phyloP scores from a whole-genome alignment of 2,329 filamentous ascomycete genomes.

The Nigrospora oryzae region DNA sequence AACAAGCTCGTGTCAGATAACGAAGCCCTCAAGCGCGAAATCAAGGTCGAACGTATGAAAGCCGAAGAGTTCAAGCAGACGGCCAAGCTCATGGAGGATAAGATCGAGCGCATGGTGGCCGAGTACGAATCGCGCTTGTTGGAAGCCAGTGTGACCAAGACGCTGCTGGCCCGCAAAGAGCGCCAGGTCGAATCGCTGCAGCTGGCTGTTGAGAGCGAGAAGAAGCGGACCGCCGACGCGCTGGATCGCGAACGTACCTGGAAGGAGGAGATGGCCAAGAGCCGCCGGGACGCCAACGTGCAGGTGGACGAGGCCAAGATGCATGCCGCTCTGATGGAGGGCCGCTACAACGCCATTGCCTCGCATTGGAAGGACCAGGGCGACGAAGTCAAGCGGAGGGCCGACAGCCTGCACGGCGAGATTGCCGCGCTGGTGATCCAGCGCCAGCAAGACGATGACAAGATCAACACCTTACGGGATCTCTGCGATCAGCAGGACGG shows the following conservation, averaged over 20 bases:
- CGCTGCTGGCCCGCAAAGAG: conserved; percentile 63
- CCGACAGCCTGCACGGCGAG: conserved; percentile 41
- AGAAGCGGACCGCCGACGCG: conserved; percentile 50
- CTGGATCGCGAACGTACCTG: conserved; percentile 51
- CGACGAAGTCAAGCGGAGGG: conserved; percentile 46
- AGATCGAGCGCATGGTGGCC: conserved; percentile 58
- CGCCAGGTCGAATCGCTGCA: conserved; percentile 65
- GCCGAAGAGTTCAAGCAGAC: conserved; percentile 65
- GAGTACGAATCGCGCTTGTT: conserved; percentile 64
- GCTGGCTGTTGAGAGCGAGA: conserved; percentile 54
- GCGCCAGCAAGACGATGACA: conserved; percentile 51
- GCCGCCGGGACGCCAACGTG: conserved; percentile 47
- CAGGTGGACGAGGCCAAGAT: conserved; percentile 59
- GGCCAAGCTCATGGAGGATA: conserved; percentile 59
- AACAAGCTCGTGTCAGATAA: conserved; percentile 76
- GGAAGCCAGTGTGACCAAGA: conserved; percentile 63
- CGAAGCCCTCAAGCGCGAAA: conserved; percentile 66
- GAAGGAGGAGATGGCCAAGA: conserved; percentile 57
- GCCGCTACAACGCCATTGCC: conserved; percentile 59
- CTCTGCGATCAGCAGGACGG: conserved; percentile 66
- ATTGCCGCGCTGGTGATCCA: conserved; percentile 47
- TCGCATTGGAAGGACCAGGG: conserved; percentile 61
- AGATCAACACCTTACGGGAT: conserved; percentile 55
- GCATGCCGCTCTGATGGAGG: conserved; percentile 59
- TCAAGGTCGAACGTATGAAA: conserved; percentile 55